Base-by-base conservation (phyloP, 805 yeast species). In the Cyberlindnera mrakii region DNA sequence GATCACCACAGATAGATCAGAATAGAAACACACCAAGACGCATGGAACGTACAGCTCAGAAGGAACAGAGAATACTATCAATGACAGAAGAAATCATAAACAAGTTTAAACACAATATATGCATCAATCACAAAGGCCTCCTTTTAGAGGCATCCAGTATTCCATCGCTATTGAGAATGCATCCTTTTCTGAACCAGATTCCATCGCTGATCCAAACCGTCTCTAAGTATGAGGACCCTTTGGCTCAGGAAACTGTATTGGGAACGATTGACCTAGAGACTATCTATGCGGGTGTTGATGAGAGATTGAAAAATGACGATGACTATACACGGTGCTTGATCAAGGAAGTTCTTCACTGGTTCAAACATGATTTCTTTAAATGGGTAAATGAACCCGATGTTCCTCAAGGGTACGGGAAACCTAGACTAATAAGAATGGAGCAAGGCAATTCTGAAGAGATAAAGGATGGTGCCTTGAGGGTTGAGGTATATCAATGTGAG, bases 381-480 rank as follows among this genome's bases (percentile, higher is more conserved):
- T 91, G 98, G 98, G 80, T 86, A 8, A 83, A 84, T 53, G 71
- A 72, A 31, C 88, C 93, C 0, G 58, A 67, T 10, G 86, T 96
- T 51, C 40, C 40, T 0, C 85, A 95, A 59, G 70, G 67, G 0
- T 62, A 63, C 18, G 57, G 57, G 3, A 58, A 62, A 16, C 67
- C 72, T 25, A 68, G 45, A 3, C 48, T 59, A 0, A 42, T 62
- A 0, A 77, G 79, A 0, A 58, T 64, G 0, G 61, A 62, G 1
- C 53, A 64, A 2, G 79, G 88, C 0, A 70, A 63, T 17, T 44
- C 53, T 0, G 66, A 63, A 14, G 88, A 81, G 41, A 58, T 58
- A 14, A 43, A 48, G 23, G 33, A 25, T 5, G 67, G 59, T 36
- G 85, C 93, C 3, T 62, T 75, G 0, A 55, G 64, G 3, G 76